Percentiles rank a stretch among this genome's conserved stretches.
phyloP scores from a whole-genome alignment of 495 filamentous ascomycete genomes.

The Pseudoneurospora amorphoporcata region DNA sequence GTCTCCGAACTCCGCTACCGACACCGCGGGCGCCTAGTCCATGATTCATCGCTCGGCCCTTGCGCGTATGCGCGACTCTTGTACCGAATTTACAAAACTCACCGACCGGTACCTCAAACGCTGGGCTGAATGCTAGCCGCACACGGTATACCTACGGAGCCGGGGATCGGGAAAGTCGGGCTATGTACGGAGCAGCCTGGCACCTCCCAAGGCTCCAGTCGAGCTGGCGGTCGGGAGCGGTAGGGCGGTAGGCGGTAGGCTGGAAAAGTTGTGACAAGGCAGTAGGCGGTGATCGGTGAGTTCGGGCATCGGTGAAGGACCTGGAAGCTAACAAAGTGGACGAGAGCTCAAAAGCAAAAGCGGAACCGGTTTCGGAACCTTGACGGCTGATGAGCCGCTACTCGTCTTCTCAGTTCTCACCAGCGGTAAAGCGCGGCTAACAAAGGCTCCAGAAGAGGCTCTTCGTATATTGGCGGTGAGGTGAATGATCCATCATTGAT shows the following conservation, averaged over 20 bases:
- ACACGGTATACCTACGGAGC: not conserved
- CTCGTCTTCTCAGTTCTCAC: not conserved
- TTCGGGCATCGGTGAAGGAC: not conserved
- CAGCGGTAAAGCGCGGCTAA: not conserved
- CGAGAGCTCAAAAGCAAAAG: not conserved
- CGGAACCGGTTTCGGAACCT: not conserved
- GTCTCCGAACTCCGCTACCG: not conserved
- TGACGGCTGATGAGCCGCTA: not conserved
- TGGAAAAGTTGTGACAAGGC: too few relatives aligned
- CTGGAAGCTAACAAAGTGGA: not conserved
- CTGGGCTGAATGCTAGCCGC: not conserved
- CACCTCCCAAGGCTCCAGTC: not conserved
- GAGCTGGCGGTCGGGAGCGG: not conserved
- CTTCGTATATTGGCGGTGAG: not conserved
- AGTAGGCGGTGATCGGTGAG: not conserved
- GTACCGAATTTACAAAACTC: not conserved
- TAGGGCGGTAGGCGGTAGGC: not conserved
- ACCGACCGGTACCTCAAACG: not conserved
- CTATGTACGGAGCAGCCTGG: not conserved
- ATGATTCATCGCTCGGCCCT: not conserved
- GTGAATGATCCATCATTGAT: not conserved
- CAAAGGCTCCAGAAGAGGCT: not conserved
- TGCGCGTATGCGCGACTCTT: not conserved
- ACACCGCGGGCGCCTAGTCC: not conserved
- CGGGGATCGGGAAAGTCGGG: not conserved